These are phyloP conservation scores for Mycena metata DNA, from an alignment of 768 basidiomycete genomes.

Conservation along the genomic window DNA sequence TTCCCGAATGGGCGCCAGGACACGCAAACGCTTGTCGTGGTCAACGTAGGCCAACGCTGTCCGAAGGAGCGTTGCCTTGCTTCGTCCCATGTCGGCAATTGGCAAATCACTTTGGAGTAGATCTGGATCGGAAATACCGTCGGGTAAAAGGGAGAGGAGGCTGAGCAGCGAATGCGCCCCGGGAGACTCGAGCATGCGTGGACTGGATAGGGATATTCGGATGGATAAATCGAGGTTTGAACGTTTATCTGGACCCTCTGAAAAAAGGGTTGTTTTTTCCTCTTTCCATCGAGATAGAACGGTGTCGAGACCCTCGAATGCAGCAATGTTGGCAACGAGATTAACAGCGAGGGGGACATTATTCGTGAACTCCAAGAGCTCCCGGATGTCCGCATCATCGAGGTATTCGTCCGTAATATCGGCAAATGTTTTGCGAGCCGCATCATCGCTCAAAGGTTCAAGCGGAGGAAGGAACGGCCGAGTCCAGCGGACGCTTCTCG, in stretches of 20 bases:
- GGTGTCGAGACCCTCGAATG: constrained; percentile 24
- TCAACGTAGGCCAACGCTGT: constrained; percentile 20
- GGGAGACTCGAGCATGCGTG: constrained; percentile 18
- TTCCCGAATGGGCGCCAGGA: constrained; percentile 24
- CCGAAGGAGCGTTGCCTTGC: constrained; percentile 21
- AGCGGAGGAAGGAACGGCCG: constrained; percentile 26
- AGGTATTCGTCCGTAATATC: constrained; percentile 16
- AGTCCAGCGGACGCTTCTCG: constrained; percentile 15
- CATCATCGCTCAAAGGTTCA: constrained; percentile 9
- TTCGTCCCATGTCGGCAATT: constrained; percentile 2
- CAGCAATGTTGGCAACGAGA: constrained; percentile 23
- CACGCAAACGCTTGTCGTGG: constrained; percentile 13
- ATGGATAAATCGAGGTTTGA: constrained; percentile 31
- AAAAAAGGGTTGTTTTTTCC: constrained; percentile 24
- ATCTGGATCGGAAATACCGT: constrained; percentile 25
- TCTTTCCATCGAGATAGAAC: constrained; percentile 21
- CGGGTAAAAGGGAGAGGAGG: constrained; percentile 28
- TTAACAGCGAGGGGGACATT: constrained; percentile 20
- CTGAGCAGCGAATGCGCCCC: constrained; percentile 15
- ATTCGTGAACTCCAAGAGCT: constrained; percentile 11
- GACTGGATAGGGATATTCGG: constrained; percentile 24
- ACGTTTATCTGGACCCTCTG: constrained; percentile 27
- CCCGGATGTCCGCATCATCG: background rate
- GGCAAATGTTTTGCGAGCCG: constrained; percentile 1
- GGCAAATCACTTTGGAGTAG: constrained; percentile 14